These are phyloP conservation scores for Purpureocillium takamizusanense DNA, from an alignment of 2,329 filamentous ascomycete genomes.

Conservation along the genomic window DNA sequence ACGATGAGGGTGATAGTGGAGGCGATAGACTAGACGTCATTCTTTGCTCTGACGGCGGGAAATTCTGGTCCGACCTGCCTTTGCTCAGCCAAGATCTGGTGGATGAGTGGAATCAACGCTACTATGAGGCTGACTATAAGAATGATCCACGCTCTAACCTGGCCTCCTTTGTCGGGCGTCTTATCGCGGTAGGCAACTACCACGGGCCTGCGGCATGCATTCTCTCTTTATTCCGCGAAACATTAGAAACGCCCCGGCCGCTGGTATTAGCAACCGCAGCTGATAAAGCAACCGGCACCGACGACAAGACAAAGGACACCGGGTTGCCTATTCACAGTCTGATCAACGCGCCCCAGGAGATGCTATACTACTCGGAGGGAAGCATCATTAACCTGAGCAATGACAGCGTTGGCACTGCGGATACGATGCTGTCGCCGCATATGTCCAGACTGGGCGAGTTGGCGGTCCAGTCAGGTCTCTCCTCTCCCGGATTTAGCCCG, in stretches of 20 bases:
- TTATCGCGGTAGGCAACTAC: constrained; percentile 1
- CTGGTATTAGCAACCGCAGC: neutral
- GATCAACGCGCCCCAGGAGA: neutral
- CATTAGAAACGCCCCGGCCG: neutral
- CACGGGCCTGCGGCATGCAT: neutral
- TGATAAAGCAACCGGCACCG: neutral
- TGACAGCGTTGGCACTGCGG: neutral
- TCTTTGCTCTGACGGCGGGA: constrained; percentile 2
- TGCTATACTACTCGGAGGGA: neutral
- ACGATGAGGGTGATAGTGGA: neutral
- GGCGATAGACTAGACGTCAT: neutral
- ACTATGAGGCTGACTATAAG: constrained; percentile 1
- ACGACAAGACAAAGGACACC: neutral
- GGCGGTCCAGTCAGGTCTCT: neutral
- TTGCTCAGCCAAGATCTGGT: neutral
- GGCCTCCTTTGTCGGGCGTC: constrained; percentile 1
- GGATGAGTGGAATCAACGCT: constrained; percentile 1
- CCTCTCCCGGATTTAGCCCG: neutral
- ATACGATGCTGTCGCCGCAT: neutral
- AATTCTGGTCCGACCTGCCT: constrained; percentile 2
- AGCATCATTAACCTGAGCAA: neutral
- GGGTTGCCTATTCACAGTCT: neutral
- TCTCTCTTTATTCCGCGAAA: constrained; percentile 2
- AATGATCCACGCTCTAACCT: neutral
- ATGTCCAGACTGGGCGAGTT: neutral